Evolutionary conservation across 148 eudicot species (phyloP).

Genomic region (Nepenthes mirabilis): DNA sequence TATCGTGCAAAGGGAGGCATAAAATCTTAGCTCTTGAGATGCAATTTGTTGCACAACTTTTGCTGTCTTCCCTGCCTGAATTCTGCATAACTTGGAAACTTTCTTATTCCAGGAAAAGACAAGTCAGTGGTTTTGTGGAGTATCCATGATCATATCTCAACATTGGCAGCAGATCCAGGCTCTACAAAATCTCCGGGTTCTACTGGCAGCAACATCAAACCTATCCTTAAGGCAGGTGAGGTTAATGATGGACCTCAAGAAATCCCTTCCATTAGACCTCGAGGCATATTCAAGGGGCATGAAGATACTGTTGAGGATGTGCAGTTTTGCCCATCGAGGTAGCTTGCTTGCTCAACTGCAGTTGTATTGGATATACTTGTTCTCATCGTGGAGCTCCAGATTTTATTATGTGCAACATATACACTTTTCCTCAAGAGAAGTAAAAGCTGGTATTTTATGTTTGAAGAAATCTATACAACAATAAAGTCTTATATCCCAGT

Average conservation of each 20-base stretch:
- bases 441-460: background rate
- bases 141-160: slow-evolving; percentile 83
- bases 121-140: slow-evolving; percentile 89
- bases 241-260: slow-evolving; percentile 30
- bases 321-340: slow-evolving; percentile 92
- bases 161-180: slow-evolving; percentile 54
- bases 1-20: background rate
- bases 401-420: background rate
- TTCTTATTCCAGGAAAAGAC: slow-evolving; percentile 57
- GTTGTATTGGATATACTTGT: background rate
- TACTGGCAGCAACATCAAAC: slow-evolving; percentile 27
- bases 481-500: no score
- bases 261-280: slow-evolving; percentile 51
- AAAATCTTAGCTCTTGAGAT: background rate
- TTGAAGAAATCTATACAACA: no score
- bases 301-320: slow-evolving; percentile 96
- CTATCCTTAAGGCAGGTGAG: slow-evolving; percentile 27
- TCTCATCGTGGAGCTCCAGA: background rate
- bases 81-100: background rate
- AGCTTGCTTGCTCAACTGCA: slow-evolving; percentile 7
- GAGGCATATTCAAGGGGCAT: slow-evolving; percentile 77
- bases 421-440: background rate
- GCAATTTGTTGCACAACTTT: no score
- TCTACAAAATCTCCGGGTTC: slow-evolving; percentile 44
- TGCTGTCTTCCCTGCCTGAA: background rate